Evolutionary conservation across 2,329 filamentous ascomycete species (phyloP).

Genomic region (Hysterium pulicare): DNA sequence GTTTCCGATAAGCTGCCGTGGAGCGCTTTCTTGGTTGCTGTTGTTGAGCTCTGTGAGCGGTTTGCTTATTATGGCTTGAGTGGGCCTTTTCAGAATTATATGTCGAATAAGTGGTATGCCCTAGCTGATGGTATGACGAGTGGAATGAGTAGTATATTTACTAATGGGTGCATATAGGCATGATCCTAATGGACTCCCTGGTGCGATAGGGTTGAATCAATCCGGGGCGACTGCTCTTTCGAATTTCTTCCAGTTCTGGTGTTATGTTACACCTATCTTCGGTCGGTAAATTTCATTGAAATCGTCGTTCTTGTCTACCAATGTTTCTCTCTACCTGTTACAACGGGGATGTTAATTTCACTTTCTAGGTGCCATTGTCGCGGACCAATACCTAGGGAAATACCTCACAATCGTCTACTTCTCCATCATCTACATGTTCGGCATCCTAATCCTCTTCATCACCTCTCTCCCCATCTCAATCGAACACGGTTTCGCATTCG

Average conservation of each 20-base stretch:
- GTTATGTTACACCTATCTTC: slow-evolving; percentile 46
- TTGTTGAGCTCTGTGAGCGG: slow-evolving; percentile 41
- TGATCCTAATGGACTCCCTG: slow-evolving; percentile 40
- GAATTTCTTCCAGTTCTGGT: slow-evolving; percentile 50
- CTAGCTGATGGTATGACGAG: slow-evolving; percentile 4
- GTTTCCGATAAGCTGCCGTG: slow-evolving; percentile 38
- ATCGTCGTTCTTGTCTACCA: background rate
- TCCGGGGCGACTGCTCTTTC: slow-evolving; percentile 44
- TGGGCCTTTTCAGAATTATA: slow-evolving; percentile 51
- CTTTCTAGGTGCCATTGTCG: slow-evolving; percentile 49
- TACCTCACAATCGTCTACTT: slow-evolving; percentile 69
- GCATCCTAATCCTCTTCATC: slow-evolving; percentile 63
- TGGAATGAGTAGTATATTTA: slow-evolving; percentile 7
- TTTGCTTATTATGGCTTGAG: slow-evolving; percentile 40
- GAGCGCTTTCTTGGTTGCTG: slow-evolving; percentile 37
- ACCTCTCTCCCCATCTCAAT: slow-evolving; percentile 64
- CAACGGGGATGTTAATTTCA: no score
- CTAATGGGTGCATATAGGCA: slow-evolving; percentile 10
- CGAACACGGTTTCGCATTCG: slow-evolving; percentile 57
- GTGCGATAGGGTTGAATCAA: slow-evolving; percentile 41
- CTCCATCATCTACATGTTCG: slow-evolving; percentile 60
- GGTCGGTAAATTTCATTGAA: no score
- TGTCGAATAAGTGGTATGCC: slow-evolving; percentile 39
- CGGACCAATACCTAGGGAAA: slow-evolving; percentile 67
- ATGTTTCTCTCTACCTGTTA: no score